These are phyloP conservation scores for Teunomyces kruisii DNA, from an alignment of 805 yeast species.

Conservation along the genomic window DNA sequence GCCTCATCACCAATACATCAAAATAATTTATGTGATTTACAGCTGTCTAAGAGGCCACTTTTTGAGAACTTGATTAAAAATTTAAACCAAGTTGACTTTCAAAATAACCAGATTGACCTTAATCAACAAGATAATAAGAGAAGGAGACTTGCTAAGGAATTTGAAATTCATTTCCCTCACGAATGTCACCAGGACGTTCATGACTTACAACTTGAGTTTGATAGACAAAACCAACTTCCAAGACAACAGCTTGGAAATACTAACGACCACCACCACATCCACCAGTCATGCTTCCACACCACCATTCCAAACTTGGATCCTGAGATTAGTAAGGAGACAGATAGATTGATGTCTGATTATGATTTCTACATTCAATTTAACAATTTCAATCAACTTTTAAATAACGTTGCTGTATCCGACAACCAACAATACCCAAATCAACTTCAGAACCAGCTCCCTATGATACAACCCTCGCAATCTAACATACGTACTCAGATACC, in stretches of 20 bases:
- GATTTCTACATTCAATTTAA: slow-evolving; percentile 39
- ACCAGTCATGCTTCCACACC: slow-evolving; percentile 49
- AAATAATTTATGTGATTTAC: slow-evolving; percentile 26
- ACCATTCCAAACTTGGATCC: slow-evolving; percentile 27
- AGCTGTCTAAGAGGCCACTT: slow-evolving; percentile 30
- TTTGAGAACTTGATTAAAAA: slow-evolving; percentile 40
- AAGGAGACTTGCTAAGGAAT: slow-evolving; percentile 12
- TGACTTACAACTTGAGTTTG: background rate
- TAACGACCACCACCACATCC: slow-evolving; percentile 21
- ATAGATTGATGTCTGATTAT: slow-evolving; percentile 28
- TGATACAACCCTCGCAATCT: slow-evolving; percentile 2
- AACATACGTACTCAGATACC: background rate
- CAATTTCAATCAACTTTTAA: slow-evolving; percentile 22
- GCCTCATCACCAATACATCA: background rate
- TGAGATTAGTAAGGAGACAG: slow-evolving; percentile 3
- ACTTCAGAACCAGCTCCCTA: background rate
- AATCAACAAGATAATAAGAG: slow-evolving; percentile 7
- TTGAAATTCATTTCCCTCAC: slow-evolving; percentile 42
- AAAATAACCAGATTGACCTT: slow-evolving; percentile 8
- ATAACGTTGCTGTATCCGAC: background rate
- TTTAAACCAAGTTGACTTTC: slow-evolving; percentile 30
- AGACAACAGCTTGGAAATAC: background rate
- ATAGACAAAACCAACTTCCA: background rate
- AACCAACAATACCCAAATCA: background rate
- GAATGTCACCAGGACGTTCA: slow-evolving; percentile 26